Base-by-base conservation (phyloP, 1,139 yeast genomes). In the Candida mesenterica region DNA sequence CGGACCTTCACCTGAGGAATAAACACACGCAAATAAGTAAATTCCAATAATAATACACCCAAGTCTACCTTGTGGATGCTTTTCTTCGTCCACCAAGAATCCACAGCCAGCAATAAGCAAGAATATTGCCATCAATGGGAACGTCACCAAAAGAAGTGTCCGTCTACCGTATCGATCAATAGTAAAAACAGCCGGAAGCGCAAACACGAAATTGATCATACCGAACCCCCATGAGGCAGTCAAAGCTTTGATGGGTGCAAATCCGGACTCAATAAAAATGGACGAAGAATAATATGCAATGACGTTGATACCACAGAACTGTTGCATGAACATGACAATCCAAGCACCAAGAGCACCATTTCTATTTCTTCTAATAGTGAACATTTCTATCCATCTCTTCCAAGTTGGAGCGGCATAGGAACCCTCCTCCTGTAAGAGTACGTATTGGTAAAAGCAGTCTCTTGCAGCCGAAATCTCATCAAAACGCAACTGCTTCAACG, bases 151-250 rank as follows among this genome's bases (percentile, higher is more conserved):
- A 45, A 86, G 68, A 50, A 88, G 67, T 38, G 78, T 72, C 40
- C 95, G 69, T 54, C 96, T 75, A 17, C 96, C 96, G 52, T 73
- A 83, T 20, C 74, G 75, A 56, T 87, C 96, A 56, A 87, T 87
- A 34, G 92, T 81, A 57, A 78, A 79, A 49, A 87, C 75, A 0
- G 96, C 95, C 1, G 96, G 95, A 34, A 85, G 61, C 7, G 95
- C 95, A 62, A 87, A 86, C 15, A 82, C 57, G 57, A 84, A 84
- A 62, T 87, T 87, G 46, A 87, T 63, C 72, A 82, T 75, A 53
- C 95, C 96, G 50, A 82, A 86, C 6, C 96, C 96, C 77, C 90
- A 76, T 1, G 95, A 84, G 0, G 95, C 95, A 46, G 83, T 61
- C 52, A 87, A 61, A 0, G 95, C 80, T 41, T 74, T 67, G 36